Base-by-base conservation (phyloP, 441 rosid species). In the Viola pubescens region DNA sequence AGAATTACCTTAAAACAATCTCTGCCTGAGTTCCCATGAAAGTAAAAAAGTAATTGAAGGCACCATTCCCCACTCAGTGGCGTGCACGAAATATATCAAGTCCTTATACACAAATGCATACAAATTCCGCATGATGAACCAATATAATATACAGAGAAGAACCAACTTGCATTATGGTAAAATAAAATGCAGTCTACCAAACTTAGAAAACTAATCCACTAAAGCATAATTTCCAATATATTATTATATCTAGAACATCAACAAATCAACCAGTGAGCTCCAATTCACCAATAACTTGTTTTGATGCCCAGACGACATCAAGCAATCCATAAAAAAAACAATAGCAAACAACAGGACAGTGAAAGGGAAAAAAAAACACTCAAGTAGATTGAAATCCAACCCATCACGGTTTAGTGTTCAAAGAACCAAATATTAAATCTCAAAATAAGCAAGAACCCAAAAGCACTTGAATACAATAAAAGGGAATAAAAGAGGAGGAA, bases 181-280 rank as follows among this genome's bases (percentile, higher is more conserved):
- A 58, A 69, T 57, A 58, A 39, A 68, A 52, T 62, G 51, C 64
- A 65, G 72, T 47, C 55, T 45, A 64, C 63, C 57, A 55, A 63
- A 26, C 63, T 54, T 60, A 54, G 42, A 67, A 66, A 9, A 68
- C 40, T 66, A 59, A 75, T 60, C 68, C 62, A 64, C 63, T 72
- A 50, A 34, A 37, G 19, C 44, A 55, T 58, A 58, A 9, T 53
- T 39, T 52, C 8, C 7, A 9, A 14, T 54, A 16, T 26, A 52
- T 12, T 53, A 61, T 19, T 45, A n/a, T 34, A 12, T 10, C 60
- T 55, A 49, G 56, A 64, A 67, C 37, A 56, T 48, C 38, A 56
- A n/a, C 37, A 59, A 48, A 54, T 34, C 57, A 7, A 51, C 45
- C 26, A 19, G 37, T 37, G 67, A 54, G 56, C 68, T 51, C 39